These are phyloP conservation scores for Tolypocladium ovalisporum DNA, from an alignment of 2,329 filamentous ascomycete species.

Conservation along the genomic window DNA sequence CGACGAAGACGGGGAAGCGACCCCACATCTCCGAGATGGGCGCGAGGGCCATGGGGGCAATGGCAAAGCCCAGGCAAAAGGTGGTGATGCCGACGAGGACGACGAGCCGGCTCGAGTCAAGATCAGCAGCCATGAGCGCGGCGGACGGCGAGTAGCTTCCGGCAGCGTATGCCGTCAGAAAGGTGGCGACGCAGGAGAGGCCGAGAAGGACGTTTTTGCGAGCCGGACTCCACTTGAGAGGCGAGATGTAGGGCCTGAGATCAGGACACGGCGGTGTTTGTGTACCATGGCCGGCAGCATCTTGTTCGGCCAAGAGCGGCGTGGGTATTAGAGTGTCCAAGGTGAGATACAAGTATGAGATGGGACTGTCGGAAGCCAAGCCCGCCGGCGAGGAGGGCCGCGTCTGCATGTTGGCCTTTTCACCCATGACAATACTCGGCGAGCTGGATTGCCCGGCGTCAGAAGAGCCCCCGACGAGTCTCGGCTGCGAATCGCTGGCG, in stretches of 20 bases:
- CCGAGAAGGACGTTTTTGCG: conserved; percentile 62
- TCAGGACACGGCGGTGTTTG: conserved; percentile 50
- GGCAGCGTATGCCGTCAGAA: conserved; percentile 68
- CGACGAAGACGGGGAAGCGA: conserved; percentile 69
- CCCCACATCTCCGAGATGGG: conserved; percentile 86
- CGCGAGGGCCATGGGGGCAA: conserved; percentile 79
- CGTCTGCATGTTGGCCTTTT: not conserved
- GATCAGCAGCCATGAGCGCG: conserved; percentile 52
- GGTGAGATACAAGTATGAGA: conserved; percentile 29
- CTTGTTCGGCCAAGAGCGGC: conserved; percentile 9
- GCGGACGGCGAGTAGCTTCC: conserved; percentile 68
- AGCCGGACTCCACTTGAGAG: conserved; percentile 59
- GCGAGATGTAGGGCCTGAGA: conserved; percentile 55
- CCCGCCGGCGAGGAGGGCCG: not conserved
- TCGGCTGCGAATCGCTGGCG: not conserved
- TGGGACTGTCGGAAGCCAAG: conserved; percentile 11
- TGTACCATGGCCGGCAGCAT: conserved; percentile 9
- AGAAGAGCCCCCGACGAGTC: not conserved
- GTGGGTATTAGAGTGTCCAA: conserved; percentile 26
- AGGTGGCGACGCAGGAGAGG: conserved; percentile 66
- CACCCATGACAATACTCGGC: not conserved
- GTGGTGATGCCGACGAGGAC: conserved; percentile 67
- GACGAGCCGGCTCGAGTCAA: conserved; percentile 53
- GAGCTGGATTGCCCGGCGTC: not conserved
- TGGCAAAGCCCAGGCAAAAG: conserved; percentile 70